A percentile compares a stretch with the other conserved stretches of the same genome.
Conservation (phyloP, 2,329 filamentous ascomycete species). For the Colletotrichum somersetense region DNA sequence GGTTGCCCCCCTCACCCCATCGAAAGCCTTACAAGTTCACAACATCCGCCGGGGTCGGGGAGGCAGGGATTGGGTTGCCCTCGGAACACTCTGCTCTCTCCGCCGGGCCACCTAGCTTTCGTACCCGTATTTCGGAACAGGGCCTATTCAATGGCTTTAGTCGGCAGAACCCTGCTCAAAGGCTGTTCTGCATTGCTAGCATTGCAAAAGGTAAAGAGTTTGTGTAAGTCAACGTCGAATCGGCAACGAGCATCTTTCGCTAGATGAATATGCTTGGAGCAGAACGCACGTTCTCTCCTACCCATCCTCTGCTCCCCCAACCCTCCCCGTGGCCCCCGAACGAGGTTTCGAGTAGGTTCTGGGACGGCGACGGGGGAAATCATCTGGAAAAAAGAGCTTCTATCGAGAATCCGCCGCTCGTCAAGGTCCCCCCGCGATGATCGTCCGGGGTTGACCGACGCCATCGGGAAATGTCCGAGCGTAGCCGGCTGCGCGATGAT, state of each 20-base stretch:
- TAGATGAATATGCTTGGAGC: conserved; percentile 7
- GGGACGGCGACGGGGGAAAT: not conserved
- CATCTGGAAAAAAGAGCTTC: not conserved
- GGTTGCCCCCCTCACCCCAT: not conserved
- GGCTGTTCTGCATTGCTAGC: conserved; percentile 1
- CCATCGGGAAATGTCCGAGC: conserved; percentile 24
- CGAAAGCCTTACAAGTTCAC: not conserved
- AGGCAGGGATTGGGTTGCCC: conserved; percentile 13
- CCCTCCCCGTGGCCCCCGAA: conserved; percentile 1
- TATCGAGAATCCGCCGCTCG: not conserved
- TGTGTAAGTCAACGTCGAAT: conserved; percentile 22
- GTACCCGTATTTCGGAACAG: conserved; percentile 30
- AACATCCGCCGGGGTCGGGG: not conserved
- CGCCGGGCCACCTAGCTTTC: not conserved
- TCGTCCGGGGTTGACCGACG: conserved; percentile 19
- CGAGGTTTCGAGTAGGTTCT: conserved; percentile 19
- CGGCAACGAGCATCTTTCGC: not conserved
- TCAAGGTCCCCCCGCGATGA: conserved; percentile 12
- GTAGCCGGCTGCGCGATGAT: not conserved
- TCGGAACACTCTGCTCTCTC: conserved; percentile 5
- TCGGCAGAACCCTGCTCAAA: conserved; percentile 24
- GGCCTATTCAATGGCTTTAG: not conserved
- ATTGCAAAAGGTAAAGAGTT: conserved; percentile 22
- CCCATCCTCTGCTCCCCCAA: not conserved
- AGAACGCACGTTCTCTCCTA: not conserved